Conservation (phyloP, 805 yeast species). For the Sugiyamaella marilandica region DNA sequence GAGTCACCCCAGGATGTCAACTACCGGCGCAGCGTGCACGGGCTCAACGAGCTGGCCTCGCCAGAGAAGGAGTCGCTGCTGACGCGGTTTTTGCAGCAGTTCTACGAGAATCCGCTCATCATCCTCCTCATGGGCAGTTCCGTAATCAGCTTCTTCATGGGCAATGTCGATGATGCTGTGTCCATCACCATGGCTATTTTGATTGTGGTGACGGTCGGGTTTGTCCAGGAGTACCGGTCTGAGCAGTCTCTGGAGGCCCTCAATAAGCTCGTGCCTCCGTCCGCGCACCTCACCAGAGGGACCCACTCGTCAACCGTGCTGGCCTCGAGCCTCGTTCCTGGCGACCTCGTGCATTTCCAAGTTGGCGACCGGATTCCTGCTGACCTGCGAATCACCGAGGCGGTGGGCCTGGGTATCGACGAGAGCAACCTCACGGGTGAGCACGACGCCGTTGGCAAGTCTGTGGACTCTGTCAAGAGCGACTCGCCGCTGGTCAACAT, state of each 20-base stretch:
- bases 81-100: slow-evolving; percentile 71
- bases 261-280: slow-evolving; percentile 92
- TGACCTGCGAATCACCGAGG: slow-evolving; percentile 73
- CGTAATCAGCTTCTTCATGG: slow-evolving; percentile 78
- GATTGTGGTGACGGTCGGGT: slow-evolving; percentile 94
- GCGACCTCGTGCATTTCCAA: slow-evolving; percentile 82
- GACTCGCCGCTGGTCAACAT: slow-evolving; percentile 29
- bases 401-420: slow-evolving; percentile 79
- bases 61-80: slow-evolving; percentile 73
- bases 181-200: slow-evolving; percentile 86
- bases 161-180: slow-evolving; percentile 95
- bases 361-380: slow-evolving; percentile 98
- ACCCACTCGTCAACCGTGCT: slow-evolving; percentile 74
- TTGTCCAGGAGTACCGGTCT: slow-evolving; percentile 93
- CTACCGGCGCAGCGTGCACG: slow-evolving; percentile 68
- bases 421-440: slow-evolving; percentile 97
- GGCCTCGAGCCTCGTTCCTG: slow-evolving; percentile 89
- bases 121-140: slow-evolving; percentile 88
- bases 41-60: slow-evolving; percentile 67
- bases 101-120: slow-evolving; percentile 88
- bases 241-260: slow-evolving; percentile 93
- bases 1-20: slow-evolving; percentile 63
- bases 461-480: slow-evolving; percentile 36
- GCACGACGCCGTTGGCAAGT: slow-evolving; percentile 77
- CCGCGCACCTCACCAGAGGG: slow-evolving; percentile 83